Evolutionary conservation across 331 rosid genomes (phyloP), one percentile per base, ranked within the genome.

Genomic region (Rosa hybrid): DNA sequence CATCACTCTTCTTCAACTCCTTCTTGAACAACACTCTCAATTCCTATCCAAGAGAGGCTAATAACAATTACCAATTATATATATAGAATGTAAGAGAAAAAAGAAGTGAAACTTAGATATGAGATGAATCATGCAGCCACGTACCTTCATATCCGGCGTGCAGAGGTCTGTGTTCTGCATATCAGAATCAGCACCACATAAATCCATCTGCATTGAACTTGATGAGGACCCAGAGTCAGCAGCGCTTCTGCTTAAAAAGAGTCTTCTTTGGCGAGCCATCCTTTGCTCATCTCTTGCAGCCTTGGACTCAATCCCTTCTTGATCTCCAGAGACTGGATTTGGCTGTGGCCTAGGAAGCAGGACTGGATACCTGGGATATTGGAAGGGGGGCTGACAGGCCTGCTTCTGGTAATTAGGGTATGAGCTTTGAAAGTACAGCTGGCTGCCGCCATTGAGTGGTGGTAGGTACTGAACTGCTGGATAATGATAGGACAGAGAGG

Each of bases 141-240:
- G 30, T 27, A 27, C 98, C 96, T 88, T 90, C 2, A 89, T 89
- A 79, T 90, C 89, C 5, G 83, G 91, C 10, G 87, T 71, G 67
- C 27, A 54, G 14, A 50, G 77, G n/a, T 46, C 59, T 21, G 7
- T 75, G 57, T 63, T 38, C 57, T 50, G 77, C 51, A 13, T 10
- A 60, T 48, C 18, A 54, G 64, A n/a, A 54, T 41, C 71, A 8
- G 41, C 53, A 20, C 30, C 70, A n/a, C 56, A 42, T 59, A 57
- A 20, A n/a, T 20, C 64, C 64, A 57, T 57, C 25, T 57, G 64
- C 12, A 1, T 21, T 51, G 57, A n/a, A 57, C 4, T 57, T n/a
- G 64, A 57, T 6, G 64, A n/a, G 25, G 64, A 3, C 12, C 8
- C 49, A 76, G 60, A 21, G 51, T 68, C 20, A 48, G 75, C 67